Evolutionary conservation across 2,329 filamentous ascomycete species (phyloP).

Genomic region (Didymella sp.): DNA sequence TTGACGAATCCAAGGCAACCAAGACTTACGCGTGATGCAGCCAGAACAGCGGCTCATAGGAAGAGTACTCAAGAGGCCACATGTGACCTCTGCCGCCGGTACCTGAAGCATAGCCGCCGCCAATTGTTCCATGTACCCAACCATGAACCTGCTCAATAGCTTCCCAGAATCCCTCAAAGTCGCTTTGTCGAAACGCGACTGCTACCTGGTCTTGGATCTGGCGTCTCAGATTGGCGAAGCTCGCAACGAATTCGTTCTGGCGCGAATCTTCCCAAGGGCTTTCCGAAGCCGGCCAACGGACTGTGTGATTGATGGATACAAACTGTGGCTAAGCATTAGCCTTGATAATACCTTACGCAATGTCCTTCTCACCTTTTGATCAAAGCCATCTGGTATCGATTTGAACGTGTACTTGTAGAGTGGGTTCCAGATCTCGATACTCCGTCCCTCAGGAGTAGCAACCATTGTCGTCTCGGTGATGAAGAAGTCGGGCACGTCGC

Average conservation of each 20-base stretch:
- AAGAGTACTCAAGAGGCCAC: constrained; percentile 72
- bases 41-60: constrained; percentile 73
- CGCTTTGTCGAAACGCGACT: constrained; percentile 12
- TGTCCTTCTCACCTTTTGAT: constrained; percentile 24
- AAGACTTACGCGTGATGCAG: constrained; percentile 50
- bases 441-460: constrained; percentile 23
- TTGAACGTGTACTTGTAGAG: constrained; percentile 41
- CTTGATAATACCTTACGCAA: too few species aligned
- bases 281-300: constrained; percentile 43
- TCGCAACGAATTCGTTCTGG: constrained; percentile 16
- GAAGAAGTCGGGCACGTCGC: constrained; percentile 38
- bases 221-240: constrained; percentile 15
- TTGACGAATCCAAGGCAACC: not conserved
- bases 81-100: constrained; percentile 65
- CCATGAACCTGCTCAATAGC: constrained; percentile 36
- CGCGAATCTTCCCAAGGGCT: constrained; percentile 30
- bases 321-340: constrained; percentile 28
- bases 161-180: constrained; percentile 48
- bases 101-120: constrained; percentile 26
- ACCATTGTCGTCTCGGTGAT: constrained; percentile 26
- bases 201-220: constrained; percentile 25
- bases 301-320: constrained; percentile 30
- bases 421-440: constrained; percentile 36
- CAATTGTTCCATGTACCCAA: constrained; percentile 56
- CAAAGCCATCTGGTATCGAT: constrained; percentile 34